phyloP scores from a whole-genome alignment of 352 stramenopile genomes.

The Globisporangium iwayamae region DNA sequence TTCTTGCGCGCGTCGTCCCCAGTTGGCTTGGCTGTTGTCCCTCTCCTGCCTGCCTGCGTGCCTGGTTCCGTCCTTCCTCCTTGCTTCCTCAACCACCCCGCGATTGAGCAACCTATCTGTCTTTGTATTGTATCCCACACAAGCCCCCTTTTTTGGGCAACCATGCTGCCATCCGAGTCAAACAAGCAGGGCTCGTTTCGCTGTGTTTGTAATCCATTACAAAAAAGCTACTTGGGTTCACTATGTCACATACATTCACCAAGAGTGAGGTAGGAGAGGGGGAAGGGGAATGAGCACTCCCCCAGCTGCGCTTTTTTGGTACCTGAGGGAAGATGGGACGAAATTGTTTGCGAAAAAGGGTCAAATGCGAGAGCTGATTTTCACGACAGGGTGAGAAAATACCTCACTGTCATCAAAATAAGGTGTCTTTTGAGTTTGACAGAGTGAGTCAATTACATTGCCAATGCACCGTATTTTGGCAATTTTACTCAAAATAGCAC shows the following conservation, averaged over 20 bases:
- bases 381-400: neutral
- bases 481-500: neutral
- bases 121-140: neutral
- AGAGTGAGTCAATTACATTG: neutral
- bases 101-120: neutral
- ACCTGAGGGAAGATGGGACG: conserved; percentile 6
- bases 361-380: neutral
- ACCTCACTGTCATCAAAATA: neutral
- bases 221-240: conserved; percentile 6
- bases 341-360: neutral
- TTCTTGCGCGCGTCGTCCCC: conserved; percentile 9
- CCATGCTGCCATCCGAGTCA: neutral
- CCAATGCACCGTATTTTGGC: neutral
- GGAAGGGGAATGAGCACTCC: conserved; percentile 1
- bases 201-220: conserved; percentile 15
- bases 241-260: conserved; percentile 9
- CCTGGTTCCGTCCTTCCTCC: neutral
- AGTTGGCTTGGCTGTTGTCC: neutral
- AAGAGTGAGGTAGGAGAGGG: conserved; percentile 4
- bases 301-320: conserved; percentile 5
- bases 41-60: neutral
- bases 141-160: neutral
- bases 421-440: neutral
- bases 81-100: conserved; percentile 1
- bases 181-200: conserved; percentile 5